Evolutionary conservation across 495 filamentous ascomycete species (phyloP), one percentile per base, ranked within the genome.

Genomic region (Penicillium longicatenatum): DNA sequence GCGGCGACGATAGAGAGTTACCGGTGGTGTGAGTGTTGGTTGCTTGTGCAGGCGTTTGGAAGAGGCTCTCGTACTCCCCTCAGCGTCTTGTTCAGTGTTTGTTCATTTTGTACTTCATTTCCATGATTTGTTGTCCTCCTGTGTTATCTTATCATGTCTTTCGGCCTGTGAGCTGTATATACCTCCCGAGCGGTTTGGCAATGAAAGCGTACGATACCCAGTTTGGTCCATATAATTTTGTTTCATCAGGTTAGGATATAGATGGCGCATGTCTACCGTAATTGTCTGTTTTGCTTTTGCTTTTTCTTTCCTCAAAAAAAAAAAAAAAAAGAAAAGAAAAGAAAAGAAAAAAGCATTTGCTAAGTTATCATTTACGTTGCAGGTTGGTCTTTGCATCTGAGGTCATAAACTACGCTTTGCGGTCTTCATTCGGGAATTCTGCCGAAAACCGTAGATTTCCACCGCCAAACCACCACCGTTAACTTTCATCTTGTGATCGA

Each of bases 171-270:
- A 64, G 69, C 65, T 79, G 75, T 79, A 77, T 75, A 79, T 79
- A 79, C 66, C 74, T 71, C 60, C 65, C 50, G 56, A 65, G 68
- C 69, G 66, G 69, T 72, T 67, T 73, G 66, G 61, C 65, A 72
- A 75, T 75, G 70, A 73, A 71, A 75, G 70, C 71, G 71, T 75
- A 71, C 67, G 66, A 73, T 77, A 72, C 74, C 71, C 71, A 64
- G 39, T 44, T 52, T 55, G 52, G 41, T 43, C 42, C 9, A 58
- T 42, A 53, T 46, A 31, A 9, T 48, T 16, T 30, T 8, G 14
- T 48, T 9, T 30, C n/a, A 11, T 31, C 12, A 14, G 17, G 16
- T 31, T 16, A 19, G 14, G 0, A n/a, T n/a, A 17, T 2, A 6
- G 16, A 39, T 39, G 16, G 6, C 16, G n/a, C 4, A 39, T 16